Base-by-base conservation (phyloP, 2,329 filamentous ascomycete species). In the Calonectria montana region DNA sequence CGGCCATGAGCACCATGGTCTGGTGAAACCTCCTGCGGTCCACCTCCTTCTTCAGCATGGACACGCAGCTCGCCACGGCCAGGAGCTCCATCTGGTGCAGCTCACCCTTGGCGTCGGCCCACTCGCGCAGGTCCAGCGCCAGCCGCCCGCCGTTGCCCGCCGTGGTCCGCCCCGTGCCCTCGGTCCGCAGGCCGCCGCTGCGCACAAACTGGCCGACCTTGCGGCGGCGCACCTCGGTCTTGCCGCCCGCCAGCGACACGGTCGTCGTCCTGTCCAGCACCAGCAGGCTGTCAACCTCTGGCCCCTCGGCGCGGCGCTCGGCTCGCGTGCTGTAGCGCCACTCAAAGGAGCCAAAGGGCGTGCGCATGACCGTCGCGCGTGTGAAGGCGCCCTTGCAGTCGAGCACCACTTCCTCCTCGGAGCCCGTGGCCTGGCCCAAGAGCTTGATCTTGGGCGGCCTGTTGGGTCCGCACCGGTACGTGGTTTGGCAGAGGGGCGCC, bases 11-110 rank as follows among this genome's bases (percentile, higher is more conserved):
- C 4, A 85, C 81, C 69, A 86, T 85, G 53, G 86, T 81, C 83
- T 92, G 89, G 62, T 88, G 81, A 71, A 84, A 78, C 70, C 89
- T 84, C 74, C 89, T 83, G 48, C 91, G 83, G 79, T 93, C 91
- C 62, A 91, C 83, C 84, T 93, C 91, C 81, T 88, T 90, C 87
- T 93, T 92, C 75, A 93, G 79, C 90, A 93, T 91, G 18, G 87
- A 81, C 68, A 93, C 75, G 70, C 87, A 90, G 18, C 88, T 91
- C 50, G 87, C 86, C 21, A 92, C 85, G 12, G 88, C 84, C 23
- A 92, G 73, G n/a, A 86, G 82, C 76, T 89, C 84, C 70, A 88
- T 80, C 76, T 88, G 81, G 59, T 77, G 76, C 3, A 66, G 75
- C 53, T 82, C 81, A 8, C 77, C 80, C 76, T 84, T 85, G 3